Percentiles rank a stretch among this genome's conserved stretches.
Evolutionary conservation across 768 basidiomycete species (phyloP).

Genomic region (Russula sp.): DNA sequence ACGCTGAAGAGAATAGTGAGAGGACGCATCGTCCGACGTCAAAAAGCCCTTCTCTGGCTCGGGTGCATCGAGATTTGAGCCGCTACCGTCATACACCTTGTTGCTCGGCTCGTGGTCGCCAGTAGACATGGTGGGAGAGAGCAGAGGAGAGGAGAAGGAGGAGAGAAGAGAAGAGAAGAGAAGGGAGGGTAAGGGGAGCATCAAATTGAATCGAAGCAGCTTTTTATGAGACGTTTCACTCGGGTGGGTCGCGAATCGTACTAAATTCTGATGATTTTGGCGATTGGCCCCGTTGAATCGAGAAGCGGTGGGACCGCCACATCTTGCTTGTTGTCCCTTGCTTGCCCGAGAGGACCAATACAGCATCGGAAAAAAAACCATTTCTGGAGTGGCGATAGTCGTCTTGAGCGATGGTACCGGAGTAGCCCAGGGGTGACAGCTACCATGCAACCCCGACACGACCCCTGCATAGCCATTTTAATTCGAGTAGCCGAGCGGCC

Average conservation of each 20-base stretch:
- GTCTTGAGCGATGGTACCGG: too few relatives aligned
- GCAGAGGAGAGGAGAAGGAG: background rate
- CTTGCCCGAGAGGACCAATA: too few relatives aligned
- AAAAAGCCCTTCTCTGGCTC: constrained; percentile 5
- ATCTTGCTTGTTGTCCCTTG: too few relatives aligned
- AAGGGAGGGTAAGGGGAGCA: too few relatives aligned
- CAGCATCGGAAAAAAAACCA: too few relatives aligned
- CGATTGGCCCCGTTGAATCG: background rate
- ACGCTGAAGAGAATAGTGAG: constrained; percentile 29
- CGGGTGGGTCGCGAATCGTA: too few relatives aligned
- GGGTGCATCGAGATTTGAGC: background rate
- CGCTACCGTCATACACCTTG: background rate
- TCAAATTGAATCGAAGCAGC: background rate
- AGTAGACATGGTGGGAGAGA: background rate
- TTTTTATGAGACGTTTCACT: background rate
- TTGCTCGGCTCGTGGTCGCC: background rate
- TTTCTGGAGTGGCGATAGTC: too few relatives aligned
- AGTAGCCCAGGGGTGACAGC: too few relatives aligned
- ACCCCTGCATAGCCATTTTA: too few relatives aligned
- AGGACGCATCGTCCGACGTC: background rate
- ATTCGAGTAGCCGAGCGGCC: too few relatives aligned
- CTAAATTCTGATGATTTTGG: background rate
- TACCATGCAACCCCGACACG: too few relatives aligned
- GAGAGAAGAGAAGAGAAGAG: background rate
- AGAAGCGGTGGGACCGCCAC: background rate